Evolutionary conservation across 2,329 filamentous ascomycete genomes (phyloP).

Genomic region (Phialemoniopsis sp.): DNA sequence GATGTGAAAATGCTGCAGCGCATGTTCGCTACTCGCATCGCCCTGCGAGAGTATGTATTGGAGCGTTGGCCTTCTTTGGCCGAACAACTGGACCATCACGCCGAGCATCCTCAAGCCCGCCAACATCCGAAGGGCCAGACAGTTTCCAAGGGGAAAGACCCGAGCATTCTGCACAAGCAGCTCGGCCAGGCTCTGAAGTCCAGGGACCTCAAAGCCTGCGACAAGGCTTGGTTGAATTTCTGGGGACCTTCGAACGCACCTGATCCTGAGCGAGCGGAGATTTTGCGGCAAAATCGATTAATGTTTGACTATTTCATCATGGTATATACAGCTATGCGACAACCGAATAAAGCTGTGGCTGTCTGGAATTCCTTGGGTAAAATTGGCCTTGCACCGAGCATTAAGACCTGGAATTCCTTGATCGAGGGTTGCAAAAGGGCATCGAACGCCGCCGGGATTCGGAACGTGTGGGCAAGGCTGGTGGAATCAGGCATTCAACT

Average conservation of each 20-base stretch:
- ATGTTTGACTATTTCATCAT: constrained; percentile 29
- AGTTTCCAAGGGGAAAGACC: too few relatives aligned
- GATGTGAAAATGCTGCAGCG: constrained; percentile 7
- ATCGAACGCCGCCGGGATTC: constrained; percentile 54
- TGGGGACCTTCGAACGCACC: constrained; percentile 16
- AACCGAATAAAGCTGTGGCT: constrained; percentile 19
- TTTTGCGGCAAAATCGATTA: constrained; percentile 10
- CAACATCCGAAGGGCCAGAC: too few relatives aligned
- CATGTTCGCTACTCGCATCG: constrained; percentile 13
- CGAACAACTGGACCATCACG: too few relatives aligned
- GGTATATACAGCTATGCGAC: constrained; percentile 22
- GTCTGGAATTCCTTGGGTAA: constrained; percentile 37
- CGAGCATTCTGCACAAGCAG: constrained; percentile 13
- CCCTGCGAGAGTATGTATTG: constrained; percentile 13
- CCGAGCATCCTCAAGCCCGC: too few relatives aligned
- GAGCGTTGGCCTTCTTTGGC: too few relatives aligned
- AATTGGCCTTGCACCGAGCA: constrained; percentile 51
- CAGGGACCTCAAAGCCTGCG: constrained; percentile 14
- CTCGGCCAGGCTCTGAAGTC: constrained; percentile 19
- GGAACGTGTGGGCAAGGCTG: constrained; percentile 65
- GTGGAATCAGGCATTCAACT: constrained; percentile 51
- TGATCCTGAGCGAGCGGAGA: constrained; percentile 7
- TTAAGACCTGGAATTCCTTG: constrained; percentile 69
- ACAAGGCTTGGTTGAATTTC: constrained; percentile 20
- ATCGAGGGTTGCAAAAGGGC: constrained; percentile 64